phyloP scores from a whole-genome alignment of 73 alveolate species.

The Diophrys appendiculata region DNA sequence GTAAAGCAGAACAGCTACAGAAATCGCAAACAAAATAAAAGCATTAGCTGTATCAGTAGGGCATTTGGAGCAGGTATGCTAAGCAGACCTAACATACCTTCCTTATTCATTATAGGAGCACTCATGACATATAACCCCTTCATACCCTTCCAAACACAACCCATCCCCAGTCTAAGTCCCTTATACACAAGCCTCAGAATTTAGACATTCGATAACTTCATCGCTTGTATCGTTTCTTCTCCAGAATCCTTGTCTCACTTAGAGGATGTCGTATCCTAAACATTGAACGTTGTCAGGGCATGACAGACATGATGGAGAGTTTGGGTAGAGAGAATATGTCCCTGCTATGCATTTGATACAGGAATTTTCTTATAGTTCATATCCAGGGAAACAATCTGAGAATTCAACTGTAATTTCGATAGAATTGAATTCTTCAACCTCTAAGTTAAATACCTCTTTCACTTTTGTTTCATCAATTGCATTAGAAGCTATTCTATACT shows the following conservation, averaged over 20 bases:
- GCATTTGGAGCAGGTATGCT: slow-evolving; percentile 17
- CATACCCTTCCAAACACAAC: slow-evolving; percentile 18
- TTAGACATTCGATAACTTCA: not conserved
- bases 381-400: too few relatives aligned
- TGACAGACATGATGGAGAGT: not conserved
- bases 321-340: too few relatives aligned
- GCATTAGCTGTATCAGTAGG: not conserved
- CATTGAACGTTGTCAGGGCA: not conserved
- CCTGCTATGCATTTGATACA: too few relatives aligned
- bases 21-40: not conserved
- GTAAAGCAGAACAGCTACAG: not conserved
- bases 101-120: not conserved
- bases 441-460: too few relatives aligned
- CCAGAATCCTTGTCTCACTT: slow-evolving; percentile 15
- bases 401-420: too few relatives aligned
- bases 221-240: not conserved
- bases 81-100: too few relatives aligned
- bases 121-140: slow-evolving; percentile 13
- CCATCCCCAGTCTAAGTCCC: not conserved
- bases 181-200: slow-evolving; percentile 21
- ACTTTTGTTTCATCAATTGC: too few relatives aligned
- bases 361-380: too few relatives aligned
- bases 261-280: slow-evolving; percentile 2
- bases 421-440: too few relatives aligned
- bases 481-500: too few relatives aligned